Evolutionary conservation across 306 rosid species (phyloP), one percentile per base, ranked within the genome.

Genomic region (Castanea mollissima): DNA sequence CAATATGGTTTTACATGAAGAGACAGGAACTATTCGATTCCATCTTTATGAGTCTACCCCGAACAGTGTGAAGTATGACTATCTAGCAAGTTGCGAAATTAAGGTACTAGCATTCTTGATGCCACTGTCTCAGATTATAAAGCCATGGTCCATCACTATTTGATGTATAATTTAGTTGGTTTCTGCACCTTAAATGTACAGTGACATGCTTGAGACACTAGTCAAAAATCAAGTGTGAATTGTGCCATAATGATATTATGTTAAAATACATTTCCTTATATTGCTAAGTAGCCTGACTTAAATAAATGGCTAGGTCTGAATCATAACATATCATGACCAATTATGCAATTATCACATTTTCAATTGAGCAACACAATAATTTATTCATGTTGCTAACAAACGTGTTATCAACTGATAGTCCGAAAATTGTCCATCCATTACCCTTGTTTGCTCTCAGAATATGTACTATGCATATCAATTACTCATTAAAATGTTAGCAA

Each of bases 1-100:
- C 82, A 96, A 96, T 85, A 93, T 96, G 99, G 91, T 93, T 83
- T 88, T 93, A 69, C 99, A 96, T 31, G 98, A 90, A 31, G 88
- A 86, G 82, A 5, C 88, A 2, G 99, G 97, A 86, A 88, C 59
- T 72, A 81, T 93, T 51, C 92, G 95, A 25, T 93, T 96, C 83
- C 84, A 88, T 85, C 94, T 96, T 79, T 90, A 84, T 10, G 97
- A 90, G 85, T 84, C 81, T 74, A 80, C 74, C 69, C 92, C 97
- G 49, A 84, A 46, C 86, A 84, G 68, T 85, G 92, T 93, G 85
- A 96, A 92, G 88, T 96, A 88, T 75, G 95, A 96, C 83, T 88
- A 87, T 84, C 88, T 96, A 81, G 87, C 96, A 44, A 90, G 91
- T 81, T 93, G 99, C 81, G 99, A 96, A 85, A 82, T 93, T 76